phyloP scores from a whole-genome alignment of 768 basidiomycete species.

The Boletus insuetus region DNA sequence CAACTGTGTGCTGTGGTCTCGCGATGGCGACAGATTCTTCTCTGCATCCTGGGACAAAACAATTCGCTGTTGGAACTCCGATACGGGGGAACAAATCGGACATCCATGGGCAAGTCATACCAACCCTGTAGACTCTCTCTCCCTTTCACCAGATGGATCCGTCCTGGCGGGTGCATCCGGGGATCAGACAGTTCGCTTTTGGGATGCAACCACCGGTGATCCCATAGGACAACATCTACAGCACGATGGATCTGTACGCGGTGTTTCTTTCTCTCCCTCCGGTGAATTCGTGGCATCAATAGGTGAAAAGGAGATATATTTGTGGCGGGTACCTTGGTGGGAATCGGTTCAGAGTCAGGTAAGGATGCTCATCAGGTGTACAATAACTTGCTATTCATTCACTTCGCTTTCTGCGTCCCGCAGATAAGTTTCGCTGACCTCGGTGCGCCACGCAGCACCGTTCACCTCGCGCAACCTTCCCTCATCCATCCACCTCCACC shows the following conservation, averaged over 20 bases:
- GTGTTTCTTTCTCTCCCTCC: slow-evolving; percentile 3
- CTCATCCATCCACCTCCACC: too few species aligned
- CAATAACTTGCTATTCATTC: too few species aligned
- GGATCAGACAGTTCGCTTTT: slow-evolving; percentile 3
- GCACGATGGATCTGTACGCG: background rate
- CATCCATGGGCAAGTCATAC: slow-evolving; percentile 16
- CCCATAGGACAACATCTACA: background rate
- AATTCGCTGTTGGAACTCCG: slow-evolving; percentile 9
- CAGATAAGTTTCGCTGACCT: too few species aligned
- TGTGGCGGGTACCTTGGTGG: background rate
- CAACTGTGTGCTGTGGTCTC: slow-evolving; percentile 1
- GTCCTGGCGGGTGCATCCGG: slow-evolving; percentile 1
- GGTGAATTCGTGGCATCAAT: slow-evolving; percentile 5
- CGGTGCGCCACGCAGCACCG: too few species aligned
- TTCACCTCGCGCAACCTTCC: too few species aligned
- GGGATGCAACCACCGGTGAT: background rate
- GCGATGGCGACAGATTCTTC: slow-evolving; percentile 5
- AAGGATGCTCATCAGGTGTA: too few species aligned
- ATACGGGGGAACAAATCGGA: slow-evolving; percentile 4
- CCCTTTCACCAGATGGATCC: slow-evolving; percentile 3
- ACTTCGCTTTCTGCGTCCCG: too few species aligned
- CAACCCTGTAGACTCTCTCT: rapidly evolving
- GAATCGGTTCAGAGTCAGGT: background rate
- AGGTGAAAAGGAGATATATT: background rate
- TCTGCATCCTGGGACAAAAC: background rate